Conservation (phyloP, 108 stramenopile genomes). For the Skeletonema grethae region DNA sequence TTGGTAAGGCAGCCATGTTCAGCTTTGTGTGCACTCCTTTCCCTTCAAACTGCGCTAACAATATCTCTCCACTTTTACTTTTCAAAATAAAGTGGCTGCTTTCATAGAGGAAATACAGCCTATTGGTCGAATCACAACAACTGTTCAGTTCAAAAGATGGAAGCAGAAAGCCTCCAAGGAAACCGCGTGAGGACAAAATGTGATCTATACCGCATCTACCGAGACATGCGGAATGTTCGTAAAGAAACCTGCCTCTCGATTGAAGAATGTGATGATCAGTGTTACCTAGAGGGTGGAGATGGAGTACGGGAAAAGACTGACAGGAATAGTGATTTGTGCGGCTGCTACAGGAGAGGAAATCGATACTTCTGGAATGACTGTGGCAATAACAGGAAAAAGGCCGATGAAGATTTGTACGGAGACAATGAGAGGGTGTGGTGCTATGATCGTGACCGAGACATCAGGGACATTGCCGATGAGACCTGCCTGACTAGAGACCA, state of each 20-base stretch:
- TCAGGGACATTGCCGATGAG: not conserved
- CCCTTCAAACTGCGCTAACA: too few species aligned
- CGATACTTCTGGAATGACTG: not conserved
- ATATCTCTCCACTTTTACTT: too few species aligned
- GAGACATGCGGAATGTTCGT: not conserved
- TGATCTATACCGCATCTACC: not conserved
- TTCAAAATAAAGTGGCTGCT: not conserved
- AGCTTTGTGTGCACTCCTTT: too few species aligned
- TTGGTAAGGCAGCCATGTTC: too few species aligned
- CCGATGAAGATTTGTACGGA: not conserved
- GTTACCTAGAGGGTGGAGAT: not conserved
- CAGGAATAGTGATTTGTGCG: not conserved
- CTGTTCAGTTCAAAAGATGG: not conserved
- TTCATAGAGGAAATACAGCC: not conserved
- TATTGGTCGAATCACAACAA: not conserved
- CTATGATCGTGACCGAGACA: not conserved
- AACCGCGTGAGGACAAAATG: not conserved
- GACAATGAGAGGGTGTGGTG: not conserved
- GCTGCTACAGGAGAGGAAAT: not conserved
- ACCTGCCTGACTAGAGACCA: not conserved
- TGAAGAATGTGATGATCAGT: not conserved
- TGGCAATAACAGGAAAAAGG: not conserved
- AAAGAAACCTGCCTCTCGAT: not conserved
- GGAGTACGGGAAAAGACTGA: too few species aligned
- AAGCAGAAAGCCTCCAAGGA: not conserved